These are phyloP conservation scores for Globomyces pollinis-pini DNA, from an alignment of 192 early-diverging fungal species.

Conservation along the genomic window DNA sequence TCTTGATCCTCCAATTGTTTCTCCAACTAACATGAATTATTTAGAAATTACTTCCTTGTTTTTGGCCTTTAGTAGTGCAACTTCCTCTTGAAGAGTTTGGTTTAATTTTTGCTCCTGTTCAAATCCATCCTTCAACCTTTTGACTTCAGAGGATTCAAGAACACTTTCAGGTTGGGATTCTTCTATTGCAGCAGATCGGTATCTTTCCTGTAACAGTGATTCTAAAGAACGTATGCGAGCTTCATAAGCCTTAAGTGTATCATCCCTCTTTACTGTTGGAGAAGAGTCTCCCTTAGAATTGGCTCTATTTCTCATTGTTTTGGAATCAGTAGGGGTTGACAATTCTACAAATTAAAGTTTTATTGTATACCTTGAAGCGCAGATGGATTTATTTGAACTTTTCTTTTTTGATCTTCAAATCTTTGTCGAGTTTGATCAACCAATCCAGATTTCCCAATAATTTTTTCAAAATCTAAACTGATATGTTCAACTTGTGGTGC, in stretches of 20 bases:
- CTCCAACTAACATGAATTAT: constrained; percentile 11
- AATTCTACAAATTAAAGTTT: too few species aligned
- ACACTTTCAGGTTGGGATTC: constrained; percentile 6
- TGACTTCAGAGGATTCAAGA: too few species aligned
- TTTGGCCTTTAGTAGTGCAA: constrained; percentile 7
- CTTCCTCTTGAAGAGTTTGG: constrained; percentile 4
- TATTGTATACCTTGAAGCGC: constrained; percentile 9
- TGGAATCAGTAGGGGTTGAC: too few species aligned
- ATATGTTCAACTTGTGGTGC: constrained; percentile 30
- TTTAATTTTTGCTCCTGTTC: constrained; percentile 3
- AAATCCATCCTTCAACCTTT: not conserved
- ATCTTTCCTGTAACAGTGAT: constrained; percentile 19
- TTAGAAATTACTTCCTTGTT: constrained; percentile 4
- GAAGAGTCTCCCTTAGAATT: not conserved
- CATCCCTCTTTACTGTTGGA: constrained; percentile 10
- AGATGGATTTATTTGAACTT: constrained; percentile 19
- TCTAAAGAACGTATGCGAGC: constrained; percentile 19
- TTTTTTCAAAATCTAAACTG: constrained; percentile 32
- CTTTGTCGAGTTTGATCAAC: constrained; percentile 18
- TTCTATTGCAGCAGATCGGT: not conserved
- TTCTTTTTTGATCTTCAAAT: constrained; percentile 36
- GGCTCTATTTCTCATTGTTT: too few species aligned
- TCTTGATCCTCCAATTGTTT: too few species aligned
- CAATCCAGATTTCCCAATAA: constrained; percentile 20
- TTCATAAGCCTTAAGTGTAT: constrained; percentile 31